Conservation (phyloP, 495 filamentous ascomycete genomes). For the Trichoderma asperelloides region DNA sequence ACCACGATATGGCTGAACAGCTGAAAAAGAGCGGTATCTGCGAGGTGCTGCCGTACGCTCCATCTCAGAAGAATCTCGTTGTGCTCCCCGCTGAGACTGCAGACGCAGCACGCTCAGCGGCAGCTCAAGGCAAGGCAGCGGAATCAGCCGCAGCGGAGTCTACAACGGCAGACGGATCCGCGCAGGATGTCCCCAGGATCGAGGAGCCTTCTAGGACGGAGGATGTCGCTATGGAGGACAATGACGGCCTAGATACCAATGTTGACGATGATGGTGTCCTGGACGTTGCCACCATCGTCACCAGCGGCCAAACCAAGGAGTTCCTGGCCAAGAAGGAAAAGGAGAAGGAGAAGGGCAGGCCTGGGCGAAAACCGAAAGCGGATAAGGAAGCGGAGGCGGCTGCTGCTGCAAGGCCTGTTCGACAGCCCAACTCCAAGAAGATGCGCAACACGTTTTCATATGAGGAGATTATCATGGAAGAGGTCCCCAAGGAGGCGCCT, state of each 20-base stretch:
- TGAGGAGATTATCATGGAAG: slow-evolving; percentile 64
- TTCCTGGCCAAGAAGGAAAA: slow-evolving; percentile 86
- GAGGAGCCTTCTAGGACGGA: slow-evolving; percentile 21
- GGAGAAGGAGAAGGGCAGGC: slow-evolving; percentile 65
- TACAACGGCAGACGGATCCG: slow-evolving; percentile 3
- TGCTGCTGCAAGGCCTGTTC: slow-evolving; percentile 42
- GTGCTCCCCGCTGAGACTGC: slow-evolving; percentile 51
- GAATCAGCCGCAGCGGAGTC: not conserved
- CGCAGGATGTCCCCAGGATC: slow-evolving; percentile 25
- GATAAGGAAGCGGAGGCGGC: slow-evolving; percentile 53
- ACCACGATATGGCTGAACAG: slow-evolving; percentile 87
- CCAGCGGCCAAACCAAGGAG: slow-evolving; percentile 82
- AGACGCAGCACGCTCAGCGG: slow-evolving; percentile 26
- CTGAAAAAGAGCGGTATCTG: slow-evolving; percentile 82
- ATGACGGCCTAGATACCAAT: slow-evolving; percentile 36
- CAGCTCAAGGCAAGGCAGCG: slow-evolving; percentile 16
- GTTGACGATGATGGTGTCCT: slow-evolving; percentile 73
- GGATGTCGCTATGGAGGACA: slow-evolving; percentile 43
- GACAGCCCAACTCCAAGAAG: slow-evolving; percentile 75
- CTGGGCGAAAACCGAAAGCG: slow-evolving; percentile 32
- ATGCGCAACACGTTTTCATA: slow-evolving; percentile 70
- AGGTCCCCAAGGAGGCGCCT: slow-evolving; percentile 25
- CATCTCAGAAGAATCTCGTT: slow-evolving; percentile 44
- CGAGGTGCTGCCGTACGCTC: slow-evolving; percentile 69
- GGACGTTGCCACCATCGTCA: slow-evolving; percentile 89